phyloP scores from a whole-genome alignment of 495 filamentous ascomycete genomes.

The Aspergillus coremiiformis region DNA sequence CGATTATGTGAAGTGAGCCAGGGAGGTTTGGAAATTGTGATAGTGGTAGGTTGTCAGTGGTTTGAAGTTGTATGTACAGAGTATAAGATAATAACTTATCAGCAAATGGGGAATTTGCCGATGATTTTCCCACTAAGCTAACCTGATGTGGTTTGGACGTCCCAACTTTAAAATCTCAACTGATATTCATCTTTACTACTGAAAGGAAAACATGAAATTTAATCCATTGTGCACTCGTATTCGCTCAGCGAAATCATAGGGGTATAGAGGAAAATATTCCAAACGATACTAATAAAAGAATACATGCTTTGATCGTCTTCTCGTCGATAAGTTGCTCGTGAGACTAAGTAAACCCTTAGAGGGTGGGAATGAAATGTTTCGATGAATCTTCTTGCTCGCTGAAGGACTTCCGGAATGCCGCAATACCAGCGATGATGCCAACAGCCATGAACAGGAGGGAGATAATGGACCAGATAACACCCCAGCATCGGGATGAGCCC shows the following conservation, averaged over 20 bases:
- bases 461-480: slow-evolving; percentile 68
- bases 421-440: slow-evolving; percentile 65
- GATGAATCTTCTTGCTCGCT: slow-evolving; percentile 62
- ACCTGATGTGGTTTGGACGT: not conserved
- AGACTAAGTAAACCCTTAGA: not conserved
- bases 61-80: no score
- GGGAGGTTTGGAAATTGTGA: no score
- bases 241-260: not conserved
- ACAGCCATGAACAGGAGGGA: slow-evolving; percentile 61
- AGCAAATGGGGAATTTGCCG: not conserved
- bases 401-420: slow-evolving; percentile 63
- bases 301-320: not conserved
- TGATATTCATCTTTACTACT: not conserved
- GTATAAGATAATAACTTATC: no score
- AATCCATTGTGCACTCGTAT: not conserved
- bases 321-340: not conserved
- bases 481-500: slow-evolving; percentile 76
- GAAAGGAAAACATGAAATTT: not conserved
- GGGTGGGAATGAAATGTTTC: slow-evolving; percentile 55
- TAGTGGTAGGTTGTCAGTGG: no score
- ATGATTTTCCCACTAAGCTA: not conserved
- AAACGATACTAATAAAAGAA: not conserved
- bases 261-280: not conserved
- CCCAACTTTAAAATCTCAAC: not conserved
- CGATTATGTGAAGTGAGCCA: no score